Evolutionary conservation across 768 basidiomycete genomes (phyloP), one percentile per base, ranked within the genome.

Genomic region (Pleurotus eryngii): DNA sequence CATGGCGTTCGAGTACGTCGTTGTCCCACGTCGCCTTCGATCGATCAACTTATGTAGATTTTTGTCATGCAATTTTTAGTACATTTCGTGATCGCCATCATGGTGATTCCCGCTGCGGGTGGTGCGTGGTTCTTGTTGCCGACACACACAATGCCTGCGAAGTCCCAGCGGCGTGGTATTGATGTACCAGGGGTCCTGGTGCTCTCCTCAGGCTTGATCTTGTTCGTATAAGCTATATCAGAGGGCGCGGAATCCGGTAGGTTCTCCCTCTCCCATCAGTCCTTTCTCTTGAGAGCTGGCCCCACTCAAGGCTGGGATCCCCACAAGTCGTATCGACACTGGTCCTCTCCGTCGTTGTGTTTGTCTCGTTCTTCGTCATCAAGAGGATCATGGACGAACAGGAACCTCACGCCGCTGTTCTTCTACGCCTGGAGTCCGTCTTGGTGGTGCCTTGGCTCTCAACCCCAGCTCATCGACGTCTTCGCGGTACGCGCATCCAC

Each of bases 361-460:
- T 63, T 20, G 58, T 63, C 39, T 66, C 46, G 1, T 84, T 84
- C 69, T 76, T 82, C 65, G 68, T 74, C 55, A 81, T 75, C 70
- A 80, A 83, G 60, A 7, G 15, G n/a, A 40, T 46, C 38, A 51
- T 78, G 78, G 76, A 68, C 65, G n/a, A 71, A 71, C 51, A 61
- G 55, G n/a, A 79, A 76, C 47, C 74, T 80, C 47, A 65, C 61
- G 3, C 64, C 74, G 26, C 66, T 80, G 8, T 70, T 78, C 61
- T 65, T 64, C 35, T 72, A 68, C 61, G 62, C 47, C 1, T 54
- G 49, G 56, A 60, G 40, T 27, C 40, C 55, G 6, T 62, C 49
- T 18, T 62, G 63, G 58, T 64, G 39, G 24, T 12, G 22, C 7
- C 60, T 73, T 55, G 77, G 74, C 72, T 76, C 70, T 68, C 55